Base-by-base conservation (phyloP, 352 stramenopile genomes). In the Phytophthora sojae region DNA sequence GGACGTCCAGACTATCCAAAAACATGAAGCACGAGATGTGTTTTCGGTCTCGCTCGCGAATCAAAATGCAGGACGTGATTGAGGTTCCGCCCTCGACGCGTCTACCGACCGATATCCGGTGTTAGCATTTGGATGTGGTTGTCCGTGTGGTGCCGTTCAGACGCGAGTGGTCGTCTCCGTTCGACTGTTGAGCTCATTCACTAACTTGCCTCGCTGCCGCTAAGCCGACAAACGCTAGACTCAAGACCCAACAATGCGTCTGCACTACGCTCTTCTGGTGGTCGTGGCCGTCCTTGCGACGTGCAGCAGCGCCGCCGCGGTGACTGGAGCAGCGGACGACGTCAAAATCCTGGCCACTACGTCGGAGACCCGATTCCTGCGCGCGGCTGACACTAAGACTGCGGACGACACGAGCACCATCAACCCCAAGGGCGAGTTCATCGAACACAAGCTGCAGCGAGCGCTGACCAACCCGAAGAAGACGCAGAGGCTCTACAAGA, bases 361-460 rank as follows among this genome's bases (percentile, higher is more conserved):
- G 6, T 45, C 25, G 23, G 47, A 17, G 25, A 49, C 30, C 15
- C 32, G 57, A 52, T 54, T 21, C 12, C 39, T 63, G 23, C 57
- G 57, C 21, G 30, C 57, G 2, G 6, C 17, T 25, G 39, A 52
- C 57, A 45, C 25, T 12, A 54, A 23, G 2, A 30, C 17, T 42
- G 6, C 21, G 11, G 25, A 56, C 4, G 50, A 56, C 11, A 17
- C 49, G 14, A 51, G 0, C 14, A 32, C 26, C 11, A 42, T 19
- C 9, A 26, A 29, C 12, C 12, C 14, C 15, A 53, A 29, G 37
- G 25, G 39, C 7, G 35, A 29, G 15, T 71, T 71, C 37, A 57
- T 67, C n/a, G 57, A 67, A 37, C 26, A 61, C 49, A 71, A 71
- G 47, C 57, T 71, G 5, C 39, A 67, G 49, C 66, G 65, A 39